phyloP scores from a whole-genome alignment of 1,284 basidiomycete species.

The Sanghuangporus weigelae region DNA sequence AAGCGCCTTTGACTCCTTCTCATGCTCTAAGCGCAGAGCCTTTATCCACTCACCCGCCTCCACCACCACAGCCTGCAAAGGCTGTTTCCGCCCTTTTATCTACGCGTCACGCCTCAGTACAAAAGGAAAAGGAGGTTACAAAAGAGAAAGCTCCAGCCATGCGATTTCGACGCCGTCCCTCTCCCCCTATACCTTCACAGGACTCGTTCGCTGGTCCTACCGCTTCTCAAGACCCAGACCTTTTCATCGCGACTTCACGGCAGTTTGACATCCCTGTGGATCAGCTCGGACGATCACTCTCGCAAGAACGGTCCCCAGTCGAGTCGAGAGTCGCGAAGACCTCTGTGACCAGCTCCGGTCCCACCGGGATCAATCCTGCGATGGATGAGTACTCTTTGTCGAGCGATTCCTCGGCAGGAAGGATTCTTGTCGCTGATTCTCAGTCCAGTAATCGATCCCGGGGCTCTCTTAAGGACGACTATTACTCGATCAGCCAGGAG shows the following conservation, averaged over 20 bases:
- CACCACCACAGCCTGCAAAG: slow-evolving; percentile 29
- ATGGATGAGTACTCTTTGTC: slow-evolving; percentile 1
- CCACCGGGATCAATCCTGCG: background rate
- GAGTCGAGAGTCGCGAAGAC: slow-evolving; percentile 10
- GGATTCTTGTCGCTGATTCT: slow-evolving; percentile 11
- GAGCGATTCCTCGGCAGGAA: background rate
- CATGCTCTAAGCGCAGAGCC: slow-evolving; percentile 3
- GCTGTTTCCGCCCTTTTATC: slow-evolving; percentile 30
- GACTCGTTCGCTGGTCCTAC: slow-evolving; percentile 57
- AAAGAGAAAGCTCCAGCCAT: slow-evolving; percentile 8
- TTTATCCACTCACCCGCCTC: slow-evolving; percentile 10
- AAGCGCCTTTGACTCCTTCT: slow-evolving; percentile 8
- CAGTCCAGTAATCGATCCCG: slow-evolving; percentile 10
- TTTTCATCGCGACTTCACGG: slow-evolving; percentile 42
- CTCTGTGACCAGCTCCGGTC: slow-evolving; percentile 17
- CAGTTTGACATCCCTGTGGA: slow-evolving; percentile 54
- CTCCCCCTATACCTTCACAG: slow-evolving; percentile 38
- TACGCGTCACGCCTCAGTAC: slow-evolving; percentile 7
- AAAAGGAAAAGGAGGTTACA: slow-evolving; percentile 6
- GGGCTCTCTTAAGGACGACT: background rate
- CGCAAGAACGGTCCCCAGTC: slow-evolving; percentile 17
- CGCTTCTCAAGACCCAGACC: slow-evolving; percentile 39
- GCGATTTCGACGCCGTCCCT: slow-evolving; percentile 26
- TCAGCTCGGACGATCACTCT: slow-evolving; percentile 38
- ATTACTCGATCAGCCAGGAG: slow-evolving; percentile 4